Evolutionary conservation across 345 rosid species (phyloP).

Genomic region (Eucalyptus brandiana): DNA sequence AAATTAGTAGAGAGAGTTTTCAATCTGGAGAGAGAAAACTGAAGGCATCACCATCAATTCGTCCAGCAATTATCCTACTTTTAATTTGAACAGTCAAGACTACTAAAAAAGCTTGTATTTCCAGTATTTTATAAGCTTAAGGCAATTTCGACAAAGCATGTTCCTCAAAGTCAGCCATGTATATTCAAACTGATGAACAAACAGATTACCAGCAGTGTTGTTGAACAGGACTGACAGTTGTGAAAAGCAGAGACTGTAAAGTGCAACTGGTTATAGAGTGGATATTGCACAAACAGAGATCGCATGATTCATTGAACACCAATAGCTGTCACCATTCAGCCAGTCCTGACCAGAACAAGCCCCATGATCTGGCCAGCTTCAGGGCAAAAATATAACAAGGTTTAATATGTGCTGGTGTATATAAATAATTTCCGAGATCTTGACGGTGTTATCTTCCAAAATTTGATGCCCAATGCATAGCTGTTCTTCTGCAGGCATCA

Average conservation of each 20-base stretch:
- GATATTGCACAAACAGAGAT: background rate
- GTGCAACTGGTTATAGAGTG: background rate
- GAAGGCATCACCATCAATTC: background rate
- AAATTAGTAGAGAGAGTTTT: background rate
- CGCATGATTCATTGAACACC: background rate
- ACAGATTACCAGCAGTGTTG: background rate
- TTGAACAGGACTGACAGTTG: background rate
- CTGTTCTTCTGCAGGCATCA: slow-evolving; percentile 45
- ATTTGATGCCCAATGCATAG: slow-evolving; percentile 53
- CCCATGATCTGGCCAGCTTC: background rate
- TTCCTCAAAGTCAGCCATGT: background rate
- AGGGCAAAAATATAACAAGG: background rate
- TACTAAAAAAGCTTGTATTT: background rate
- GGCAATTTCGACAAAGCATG: background rate
- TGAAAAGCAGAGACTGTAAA: background rate
- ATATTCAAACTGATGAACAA: background rate
- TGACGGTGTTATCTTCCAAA: slow-evolving; percentile 36
- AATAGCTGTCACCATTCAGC: background rate
- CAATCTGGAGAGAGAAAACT: background rate
- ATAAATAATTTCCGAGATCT: background rate
- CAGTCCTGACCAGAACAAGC: background rate
- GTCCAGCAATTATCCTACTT: background rate
- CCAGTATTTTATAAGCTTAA: background rate
- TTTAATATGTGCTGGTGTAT: background rate
- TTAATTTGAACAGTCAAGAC: background rate